A percentile compares a stretch with the other conserved stretches of the same genome.
Conservation (phyloP, 2,329 filamentous ascomycete species). For the Aspergillus neoniger region DNA sequence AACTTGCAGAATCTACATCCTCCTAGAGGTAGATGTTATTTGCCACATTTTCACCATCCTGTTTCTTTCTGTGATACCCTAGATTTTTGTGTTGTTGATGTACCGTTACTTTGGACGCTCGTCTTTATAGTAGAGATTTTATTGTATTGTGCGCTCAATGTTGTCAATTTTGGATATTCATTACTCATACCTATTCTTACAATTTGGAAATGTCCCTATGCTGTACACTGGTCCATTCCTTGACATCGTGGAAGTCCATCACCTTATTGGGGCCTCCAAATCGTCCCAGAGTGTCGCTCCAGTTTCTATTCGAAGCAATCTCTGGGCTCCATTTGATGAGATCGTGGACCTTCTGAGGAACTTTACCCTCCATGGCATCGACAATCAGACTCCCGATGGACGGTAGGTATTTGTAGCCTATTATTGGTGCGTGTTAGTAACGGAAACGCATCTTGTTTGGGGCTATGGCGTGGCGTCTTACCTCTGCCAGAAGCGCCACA, state of each 20-base stretch:
- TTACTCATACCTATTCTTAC: conserved; percentile 1
- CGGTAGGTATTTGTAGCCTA: conserved; percentile 55
- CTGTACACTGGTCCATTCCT: conserved; percentile 42
- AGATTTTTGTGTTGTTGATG: neutral
- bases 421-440: neutral
- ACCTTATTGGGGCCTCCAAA: conserved; percentile 51
- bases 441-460: too few species aligned
- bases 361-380: conserved; percentile 48
- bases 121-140: neutral
- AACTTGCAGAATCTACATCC: conserved; percentile 25
- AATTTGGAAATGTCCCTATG: conserved; percentile 22
- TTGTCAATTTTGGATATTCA: neutral
- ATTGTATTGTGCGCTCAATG: neutral
- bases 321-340: conserved; percentile 56
- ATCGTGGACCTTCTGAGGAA: conserved; percentile 45
- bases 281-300: conserved; percentile 50
- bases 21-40: conserved; percentile 9
- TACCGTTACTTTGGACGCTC: neutral
- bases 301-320: conserved; percentile 48
- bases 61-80: conserved; percentile 18
- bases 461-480: conserved; percentile 1
- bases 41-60: neutral
- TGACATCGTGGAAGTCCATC: conserved; percentile 50
- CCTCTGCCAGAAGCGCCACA: conserved; percentile 50
- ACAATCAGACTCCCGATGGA: conserved; percentile 52